Evolutionary conservation across 2,329 filamentous ascomycete species (phyloP).

Genomic region (Dothideomycetes sp.): DNA sequence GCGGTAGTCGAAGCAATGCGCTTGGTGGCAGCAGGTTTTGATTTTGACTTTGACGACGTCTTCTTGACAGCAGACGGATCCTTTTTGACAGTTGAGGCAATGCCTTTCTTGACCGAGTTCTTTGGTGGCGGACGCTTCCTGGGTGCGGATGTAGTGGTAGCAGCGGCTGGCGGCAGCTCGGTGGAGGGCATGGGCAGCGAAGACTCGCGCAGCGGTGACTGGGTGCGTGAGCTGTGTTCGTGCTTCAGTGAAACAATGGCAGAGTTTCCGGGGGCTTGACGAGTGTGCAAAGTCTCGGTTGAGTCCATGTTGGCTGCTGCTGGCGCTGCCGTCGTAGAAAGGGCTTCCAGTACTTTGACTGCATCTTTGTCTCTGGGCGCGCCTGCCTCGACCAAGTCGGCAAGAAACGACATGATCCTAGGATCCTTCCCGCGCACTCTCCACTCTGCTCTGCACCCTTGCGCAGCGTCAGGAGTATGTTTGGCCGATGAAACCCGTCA

Average conservation of each 20-base stretch:
- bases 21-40: constrained; percentile 25
- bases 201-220: constrained; percentile 31
- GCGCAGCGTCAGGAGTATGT: too few species aligned
- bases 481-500: too few species aligned
- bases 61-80: constrained; percentile 36
- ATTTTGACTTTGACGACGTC: constrained; percentile 24
- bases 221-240: constrained; percentile 34
- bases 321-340: too few species aligned
- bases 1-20: constrained; percentile 28
- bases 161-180: constrained; percentile 21
- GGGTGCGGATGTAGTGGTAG: constrained; percentile 23
- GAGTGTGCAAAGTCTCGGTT: constrained; percentile 10
- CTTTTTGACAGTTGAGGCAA: constrained; percentile 35
- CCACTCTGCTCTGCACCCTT: too few species aligned
- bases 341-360: too few species aligned
- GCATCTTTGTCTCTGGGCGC: too few species aligned
- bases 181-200: constrained; percentile 31
- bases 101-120: constrained; percentile 34
- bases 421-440: too few species aligned
- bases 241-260: constrained; percentile 27
- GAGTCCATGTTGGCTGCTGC: too few species aligned
- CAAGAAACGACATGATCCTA: too few species aligned
- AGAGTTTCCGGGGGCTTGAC: background rate
- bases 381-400: too few species aligned
- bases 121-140: constrained; percentile 39